Evolutionary conservation across 2,329 filamentous ascomycete genomes (phyloP).

Genomic region (Exophiala dermatitidis): DNA sequence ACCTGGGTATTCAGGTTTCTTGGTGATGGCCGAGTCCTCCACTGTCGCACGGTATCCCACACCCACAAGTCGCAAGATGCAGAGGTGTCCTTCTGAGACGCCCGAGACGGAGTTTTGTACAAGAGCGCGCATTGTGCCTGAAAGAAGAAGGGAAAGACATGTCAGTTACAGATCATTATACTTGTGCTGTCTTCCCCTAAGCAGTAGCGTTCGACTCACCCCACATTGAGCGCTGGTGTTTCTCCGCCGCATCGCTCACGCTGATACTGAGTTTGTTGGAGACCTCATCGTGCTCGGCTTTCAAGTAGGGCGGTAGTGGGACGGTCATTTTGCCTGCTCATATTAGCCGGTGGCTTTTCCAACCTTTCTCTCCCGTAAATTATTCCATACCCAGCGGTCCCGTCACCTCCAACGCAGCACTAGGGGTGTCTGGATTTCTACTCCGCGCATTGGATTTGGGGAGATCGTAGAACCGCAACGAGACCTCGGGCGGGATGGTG

Average conservation of each 20-base stretch:
- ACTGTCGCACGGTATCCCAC: constrained; percentile 91
- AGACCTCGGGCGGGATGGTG: constrained; percentile 75
- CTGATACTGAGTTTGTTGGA: constrained; percentile 59
- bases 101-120: constrained; percentile 86
- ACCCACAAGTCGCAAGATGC: constrained; percentile 84
- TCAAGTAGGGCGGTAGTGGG: constrained; percentile 71
- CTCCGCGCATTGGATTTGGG: constrained; percentile 52
- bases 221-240: constrained; percentile 91
- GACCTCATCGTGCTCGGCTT: constrained; percentile 59
- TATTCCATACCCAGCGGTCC: constrained; percentile 64
- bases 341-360: constrained; percentile 13
- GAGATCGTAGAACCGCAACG: constrained; percentile 60
- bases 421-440: constrained; percentile 55
- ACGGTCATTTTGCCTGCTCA: constrained; percentile 63
- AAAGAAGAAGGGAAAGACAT: constrained; percentile 15
- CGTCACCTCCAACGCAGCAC: constrained; percentile 61
- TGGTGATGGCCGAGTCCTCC: constrained; percentile 63
- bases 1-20: constrained; percentile 59
- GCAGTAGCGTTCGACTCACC: constrained; percentile 49
- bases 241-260: constrained; percentile 60
- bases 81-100: constrained; percentile 92
- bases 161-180: not conserved
- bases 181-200: not conserved
- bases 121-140: constrained; percentile 84
- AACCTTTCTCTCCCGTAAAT: not conserved